Base-by-base conservation (phyloP, 306 rosid genomes). In the Dalbergia cultrata region DNA sequence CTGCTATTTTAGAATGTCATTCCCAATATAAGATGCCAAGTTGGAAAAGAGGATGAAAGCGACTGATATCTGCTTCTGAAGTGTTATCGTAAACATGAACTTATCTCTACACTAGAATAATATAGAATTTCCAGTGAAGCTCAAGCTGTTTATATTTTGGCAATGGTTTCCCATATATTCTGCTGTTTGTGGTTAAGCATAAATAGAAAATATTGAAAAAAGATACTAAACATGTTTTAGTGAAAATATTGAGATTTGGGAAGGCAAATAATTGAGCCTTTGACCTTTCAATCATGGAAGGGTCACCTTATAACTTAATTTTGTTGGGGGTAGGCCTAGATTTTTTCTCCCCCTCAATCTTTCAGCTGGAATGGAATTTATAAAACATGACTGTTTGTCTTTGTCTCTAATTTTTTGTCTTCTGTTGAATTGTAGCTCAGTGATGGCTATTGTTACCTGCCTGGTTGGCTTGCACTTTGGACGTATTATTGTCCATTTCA, bases 391-490 rank as follows among this genome's bases (percentile, higher is more conserved):
- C 14, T 72, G 7, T 10, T 58, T 64, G 71, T 80, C 43, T 13
- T 67, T 59, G 26, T 60, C 22, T 47, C 73, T 67, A 62, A 80
- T 41, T 76, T 77, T 78, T 43, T 74, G 33, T 57, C 52, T 67
- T 6, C 16, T 76, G 54, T 82, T 76, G 77, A 50, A 34, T 72
- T 77, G 64, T 62, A 94, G 99, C 74, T 87, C 99, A 22, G 86
- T 92, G 88, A 92, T 96, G 99, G 98, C 98, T 9, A 61, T 96
- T 59, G 93, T 92, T 73, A 93, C 99, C 75, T 96, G 98, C 91
- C 89, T 96, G 85, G 33, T 96, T 80, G 99, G 99, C 71, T 78
- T 96, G 90, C 98, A 96, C 74, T 93, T 73, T 3, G 99, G 99
- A 17, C 99, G 93, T 74, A 88, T 96, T 43, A 90, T 96, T 77